Conservation (phyloP, 371 early-diverging fungal genomes). For the Mucor sp. region DNA sequence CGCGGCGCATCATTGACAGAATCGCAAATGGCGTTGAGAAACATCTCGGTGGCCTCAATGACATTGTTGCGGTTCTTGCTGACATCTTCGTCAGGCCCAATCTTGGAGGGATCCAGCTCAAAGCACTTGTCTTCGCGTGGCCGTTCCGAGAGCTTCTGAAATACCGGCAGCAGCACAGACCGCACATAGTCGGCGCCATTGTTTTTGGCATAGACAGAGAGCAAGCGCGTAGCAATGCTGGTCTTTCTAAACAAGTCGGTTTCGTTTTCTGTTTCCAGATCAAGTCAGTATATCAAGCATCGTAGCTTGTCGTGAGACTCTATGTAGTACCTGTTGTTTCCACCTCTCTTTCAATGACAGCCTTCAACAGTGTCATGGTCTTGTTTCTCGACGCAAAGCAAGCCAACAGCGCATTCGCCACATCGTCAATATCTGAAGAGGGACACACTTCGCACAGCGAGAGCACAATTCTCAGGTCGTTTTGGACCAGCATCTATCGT, state of each 20-base stretch:
- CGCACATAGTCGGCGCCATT: conserved; percentile 82
- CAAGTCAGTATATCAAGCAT: background rate
- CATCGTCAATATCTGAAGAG: conserved; percentile 82
- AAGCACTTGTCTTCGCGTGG: conserved; percentile 52
- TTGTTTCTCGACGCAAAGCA: conserved; percentile 77
- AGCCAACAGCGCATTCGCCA: conserved; percentile 68
- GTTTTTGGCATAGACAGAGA: conserved; percentile 76
- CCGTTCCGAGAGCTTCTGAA: conserved; percentile 55
- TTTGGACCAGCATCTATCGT: conserved; percentile 53
- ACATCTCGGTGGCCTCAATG: conserved; percentile 67
- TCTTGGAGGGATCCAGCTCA: conserved; percentile 81
- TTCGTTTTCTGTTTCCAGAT: conserved; percentile 58
- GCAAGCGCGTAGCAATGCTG: conserved; percentile 84
- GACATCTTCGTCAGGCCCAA: conserved; percentile 60
- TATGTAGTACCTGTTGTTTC: conserved; percentile 73
- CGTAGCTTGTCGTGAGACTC: too few relatives aligned
- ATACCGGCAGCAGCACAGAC: conserved; percentile 70
- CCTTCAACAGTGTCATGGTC: conserved; percentile 69
- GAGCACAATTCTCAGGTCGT: conserved; percentile 68
- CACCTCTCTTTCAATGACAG: conserved; percentile 82
- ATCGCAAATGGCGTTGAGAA: conserved; percentile 79
- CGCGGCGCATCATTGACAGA: conserved; percentile 70
- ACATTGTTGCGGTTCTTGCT: conserved; percentile 76
- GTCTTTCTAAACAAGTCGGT: conserved; percentile 89
- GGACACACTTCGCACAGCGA: conserved; percentile 83